A percentile compares a stretch with the other conserved stretches of the same genome.
phyloP scores from a whole-genome alignment of 23 red algal species.

The Rhodosorus marinus region DNA sequence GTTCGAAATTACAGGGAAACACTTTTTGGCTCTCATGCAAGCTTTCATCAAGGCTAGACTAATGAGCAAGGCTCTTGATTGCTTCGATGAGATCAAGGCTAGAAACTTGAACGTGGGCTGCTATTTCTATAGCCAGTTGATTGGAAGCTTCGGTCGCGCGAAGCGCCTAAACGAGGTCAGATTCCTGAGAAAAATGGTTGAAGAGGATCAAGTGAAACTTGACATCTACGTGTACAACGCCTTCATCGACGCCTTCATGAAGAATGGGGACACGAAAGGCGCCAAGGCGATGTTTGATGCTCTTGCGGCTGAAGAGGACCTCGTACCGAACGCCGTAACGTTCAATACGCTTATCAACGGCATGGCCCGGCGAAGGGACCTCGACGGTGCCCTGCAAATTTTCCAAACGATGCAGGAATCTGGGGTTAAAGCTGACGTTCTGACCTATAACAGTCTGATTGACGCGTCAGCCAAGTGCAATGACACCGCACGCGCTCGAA shows the following conservation, averaged over 20 bases:
- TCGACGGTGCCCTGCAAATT: conserved; percentile 33
- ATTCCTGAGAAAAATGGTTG: conserved; percentile 24
- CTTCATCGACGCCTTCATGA: conserved; percentile 52
- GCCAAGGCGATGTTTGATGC: conserved; percentile 28
- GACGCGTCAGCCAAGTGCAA: conserved; percentile 52
- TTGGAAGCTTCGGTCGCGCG: conserved; percentile 57
- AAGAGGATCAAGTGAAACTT: conserved; percentile 47
- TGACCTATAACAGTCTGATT: conserved; percentile 63
- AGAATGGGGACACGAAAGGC: conserved; percentile 35
- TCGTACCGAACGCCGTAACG: conserved; percentile 57
- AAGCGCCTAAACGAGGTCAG: conserved; percentile 28
- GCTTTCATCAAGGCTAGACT: conserved; percentile 37
- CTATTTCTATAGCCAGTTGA: conserved; percentile 64
- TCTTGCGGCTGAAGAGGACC: conserved; percentile 3
- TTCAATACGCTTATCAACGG: conserved; percentile 92
- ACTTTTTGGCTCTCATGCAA: conserved; percentile 26
- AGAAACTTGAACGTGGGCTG: too few species aligned
- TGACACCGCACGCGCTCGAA: conserved; percentile 32
- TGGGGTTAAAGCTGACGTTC: conserved; percentile 20
- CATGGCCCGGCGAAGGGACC: conserved; percentile 30
- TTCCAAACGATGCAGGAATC: conserved; percentile 34
- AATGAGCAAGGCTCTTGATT: conserved; percentile 22
- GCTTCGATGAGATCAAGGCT: conserved; percentile 30
- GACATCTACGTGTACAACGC: conserved; percentile 95
- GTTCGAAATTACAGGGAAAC: too few species aligned